Evolutionary conservation across 2,329 filamentous ascomycete species (phyloP).

Genomic region (Blumeria graminis): DNA sequence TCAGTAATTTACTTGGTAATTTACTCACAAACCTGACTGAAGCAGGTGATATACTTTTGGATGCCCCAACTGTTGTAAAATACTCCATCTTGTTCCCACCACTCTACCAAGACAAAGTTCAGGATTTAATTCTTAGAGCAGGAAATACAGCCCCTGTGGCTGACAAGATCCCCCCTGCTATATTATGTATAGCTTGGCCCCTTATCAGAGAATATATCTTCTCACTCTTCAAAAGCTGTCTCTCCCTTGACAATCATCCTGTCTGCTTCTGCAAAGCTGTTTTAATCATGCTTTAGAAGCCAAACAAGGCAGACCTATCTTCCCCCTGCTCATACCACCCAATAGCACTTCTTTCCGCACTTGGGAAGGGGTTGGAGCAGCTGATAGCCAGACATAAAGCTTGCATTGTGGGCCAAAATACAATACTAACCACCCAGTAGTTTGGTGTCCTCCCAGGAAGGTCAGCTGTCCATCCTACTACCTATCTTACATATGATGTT

Average conservation of each 20-base stretch:
- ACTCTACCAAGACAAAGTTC: neutral
- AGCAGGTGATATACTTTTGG: neutral
- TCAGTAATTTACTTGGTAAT: too few relatives aligned
- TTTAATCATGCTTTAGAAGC: too few relatives aligned
- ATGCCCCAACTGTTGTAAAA: neutral
- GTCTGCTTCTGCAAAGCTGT: too few relatives aligned
- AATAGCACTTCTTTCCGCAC: neutral
- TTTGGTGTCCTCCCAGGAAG: neutral
- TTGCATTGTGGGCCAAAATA: neutral
- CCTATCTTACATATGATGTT: neutral
- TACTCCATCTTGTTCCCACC: neutral
- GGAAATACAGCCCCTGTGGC: neutral
- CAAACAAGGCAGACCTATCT: neutral
- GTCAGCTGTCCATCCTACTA: neutral
- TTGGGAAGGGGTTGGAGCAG: neutral
- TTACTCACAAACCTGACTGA: neutral
- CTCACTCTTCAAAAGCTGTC: too few relatives aligned
- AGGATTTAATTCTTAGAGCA: neutral
- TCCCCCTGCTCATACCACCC: neutral
- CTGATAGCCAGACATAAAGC: neutral
- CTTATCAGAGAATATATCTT: neutral
- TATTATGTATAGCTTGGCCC: neutral
- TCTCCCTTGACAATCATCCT: too few relatives aligned
- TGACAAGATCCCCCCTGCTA: neutral
- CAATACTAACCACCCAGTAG: neutral